A percentile compares a stretch with the other conserved stretches of the same genome.
Conservation (phyloP, 73 alveolate genomes). For the Effrenium voratum region DNA sequence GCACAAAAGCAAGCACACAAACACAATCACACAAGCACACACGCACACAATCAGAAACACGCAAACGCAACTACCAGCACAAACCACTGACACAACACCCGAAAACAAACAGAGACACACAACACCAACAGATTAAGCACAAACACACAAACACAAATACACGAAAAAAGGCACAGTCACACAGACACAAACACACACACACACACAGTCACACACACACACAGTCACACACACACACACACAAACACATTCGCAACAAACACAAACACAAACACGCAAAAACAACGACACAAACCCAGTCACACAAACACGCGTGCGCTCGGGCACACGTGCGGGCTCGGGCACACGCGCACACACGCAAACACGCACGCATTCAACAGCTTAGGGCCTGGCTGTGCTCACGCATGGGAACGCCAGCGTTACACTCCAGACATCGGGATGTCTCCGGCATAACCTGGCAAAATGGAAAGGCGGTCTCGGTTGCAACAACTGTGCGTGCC, state of each 20-base stretch:
- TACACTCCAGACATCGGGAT: slow-evolving; percentile 59
- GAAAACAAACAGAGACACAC: background rate
- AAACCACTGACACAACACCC: background rate
- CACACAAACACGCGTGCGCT: no score
- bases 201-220: background rate
- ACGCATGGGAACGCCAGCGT: slow-evolving; percentile 77
- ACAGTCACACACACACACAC: background rate
- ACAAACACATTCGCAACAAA: background rate
- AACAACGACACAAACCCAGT: no score
- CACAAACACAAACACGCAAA: background rate
- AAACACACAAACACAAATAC: background rate
- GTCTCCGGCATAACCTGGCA: background rate
- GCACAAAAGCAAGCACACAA: background rate
- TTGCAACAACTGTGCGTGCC: no score
- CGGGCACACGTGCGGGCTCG: no score
- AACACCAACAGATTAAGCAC: background rate
- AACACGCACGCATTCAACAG: no score
- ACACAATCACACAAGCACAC: background rate
- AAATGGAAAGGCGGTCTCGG: background rate
- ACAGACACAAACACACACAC: background rate
- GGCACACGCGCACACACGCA: no score
- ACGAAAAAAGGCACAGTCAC: background rate
- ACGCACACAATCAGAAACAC: background rate
- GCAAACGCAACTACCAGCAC: background rate
- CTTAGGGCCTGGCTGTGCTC: background rate